A percentile compares a stretch with the other conserved stretches of the same genome.
phyloP scores from a whole-genome alignment of 495 filamentous ascomycete species.

The Choiromyces venosus region DNA sequence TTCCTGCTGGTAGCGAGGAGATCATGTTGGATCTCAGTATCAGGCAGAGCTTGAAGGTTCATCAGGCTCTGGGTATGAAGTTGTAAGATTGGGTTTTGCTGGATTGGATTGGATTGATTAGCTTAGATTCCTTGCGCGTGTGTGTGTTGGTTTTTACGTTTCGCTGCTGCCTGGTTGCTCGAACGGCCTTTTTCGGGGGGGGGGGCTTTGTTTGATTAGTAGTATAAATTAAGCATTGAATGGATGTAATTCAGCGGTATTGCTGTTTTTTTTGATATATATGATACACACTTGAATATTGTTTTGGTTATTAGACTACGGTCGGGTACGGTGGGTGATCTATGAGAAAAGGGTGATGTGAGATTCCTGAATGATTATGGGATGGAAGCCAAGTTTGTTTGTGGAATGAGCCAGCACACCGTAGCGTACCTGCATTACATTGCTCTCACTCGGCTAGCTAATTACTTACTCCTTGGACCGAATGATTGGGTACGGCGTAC shows the following conservation, averaged over 20 bases:
- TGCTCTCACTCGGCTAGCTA: neutral
- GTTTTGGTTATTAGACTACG: neutral
- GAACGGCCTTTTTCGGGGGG: neutral
- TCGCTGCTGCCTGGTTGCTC: neutral
- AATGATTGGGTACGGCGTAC: neutral
- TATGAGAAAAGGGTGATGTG: neutral
- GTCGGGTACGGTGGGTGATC: no score
- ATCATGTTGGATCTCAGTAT: conserved; percentile 98
- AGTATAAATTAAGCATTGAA: neutral
- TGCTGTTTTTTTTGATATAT: neutral
- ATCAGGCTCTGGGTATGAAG: conserved; percentile 93
- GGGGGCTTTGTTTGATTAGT: conserved; percentile 10
- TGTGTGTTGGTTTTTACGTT: neutral
- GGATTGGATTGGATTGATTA: neutral
- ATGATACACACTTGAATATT: no score
- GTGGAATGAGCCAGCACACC: neutral
- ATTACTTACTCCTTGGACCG: neutral
- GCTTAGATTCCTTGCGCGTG: neutral
- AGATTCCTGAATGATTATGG: neutral
- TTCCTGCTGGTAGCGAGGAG: conserved; percentile 94
- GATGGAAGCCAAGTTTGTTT: neutral
- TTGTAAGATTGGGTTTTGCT: conserved; percentile 50
- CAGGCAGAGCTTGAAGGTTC: conserved; percentile 81
- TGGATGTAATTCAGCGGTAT: neutral
- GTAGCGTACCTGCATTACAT: neutral